These are phyloP conservation scores for Tetracladium maxilliforme DNA, from an alignment of 2,329 filamentous ascomycete genomes.

Conservation along the genomic window DNA sequence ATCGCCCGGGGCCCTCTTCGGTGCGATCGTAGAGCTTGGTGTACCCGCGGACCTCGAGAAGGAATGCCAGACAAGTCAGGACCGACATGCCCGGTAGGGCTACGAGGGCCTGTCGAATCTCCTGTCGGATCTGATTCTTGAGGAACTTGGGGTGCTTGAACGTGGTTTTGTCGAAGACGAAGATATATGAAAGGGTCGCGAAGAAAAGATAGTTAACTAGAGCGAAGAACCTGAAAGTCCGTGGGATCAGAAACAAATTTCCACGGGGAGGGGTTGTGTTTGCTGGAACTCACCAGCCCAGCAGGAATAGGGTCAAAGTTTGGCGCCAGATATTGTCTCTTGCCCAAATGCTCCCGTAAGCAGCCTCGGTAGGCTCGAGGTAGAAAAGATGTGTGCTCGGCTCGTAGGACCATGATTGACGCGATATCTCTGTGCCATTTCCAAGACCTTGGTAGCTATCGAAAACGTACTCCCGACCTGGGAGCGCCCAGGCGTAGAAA, in stretches of 20 bases:
- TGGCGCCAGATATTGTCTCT: constrained; percentile 71
- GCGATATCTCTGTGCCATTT: constrained; percentile 27
- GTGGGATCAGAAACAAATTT: too few species aligned
- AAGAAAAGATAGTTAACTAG: constrained; percentile 73
- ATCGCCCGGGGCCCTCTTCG: constrained; percentile 57
- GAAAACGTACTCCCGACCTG: constrained; percentile 37
- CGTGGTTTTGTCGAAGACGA: constrained; percentile 85
- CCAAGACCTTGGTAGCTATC: constrained; percentile 28
- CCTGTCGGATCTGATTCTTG: constrained; percentile 78
- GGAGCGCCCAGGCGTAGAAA: constrained; percentile 59
- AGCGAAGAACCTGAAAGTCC: constrained; percentile 59
- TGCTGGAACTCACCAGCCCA: constrained; percentile 74
- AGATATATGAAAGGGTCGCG: constrained; percentile 68
- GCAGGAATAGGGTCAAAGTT: constrained; percentile 59
- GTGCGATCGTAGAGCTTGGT: constrained; percentile 77
- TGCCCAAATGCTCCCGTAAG: constrained; percentile 66
- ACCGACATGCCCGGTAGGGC: constrained; percentile 74
- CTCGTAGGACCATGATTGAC: constrained; percentile 48
- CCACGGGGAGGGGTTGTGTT: too few species aligned
- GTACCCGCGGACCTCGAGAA: constrained; percentile 71
- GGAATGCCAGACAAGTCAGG: constrained; percentile 68
- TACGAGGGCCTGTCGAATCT: constrained; percentile 66
- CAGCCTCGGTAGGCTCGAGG: constrained; percentile 56
- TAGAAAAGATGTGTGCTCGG: constrained; percentile 58
- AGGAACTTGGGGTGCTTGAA: constrained; percentile 87